These are phyloP conservation scores for Huiozyma naganishii DNA, from an alignment of 805 yeast species.

Conservation along the genomic window DNA sequence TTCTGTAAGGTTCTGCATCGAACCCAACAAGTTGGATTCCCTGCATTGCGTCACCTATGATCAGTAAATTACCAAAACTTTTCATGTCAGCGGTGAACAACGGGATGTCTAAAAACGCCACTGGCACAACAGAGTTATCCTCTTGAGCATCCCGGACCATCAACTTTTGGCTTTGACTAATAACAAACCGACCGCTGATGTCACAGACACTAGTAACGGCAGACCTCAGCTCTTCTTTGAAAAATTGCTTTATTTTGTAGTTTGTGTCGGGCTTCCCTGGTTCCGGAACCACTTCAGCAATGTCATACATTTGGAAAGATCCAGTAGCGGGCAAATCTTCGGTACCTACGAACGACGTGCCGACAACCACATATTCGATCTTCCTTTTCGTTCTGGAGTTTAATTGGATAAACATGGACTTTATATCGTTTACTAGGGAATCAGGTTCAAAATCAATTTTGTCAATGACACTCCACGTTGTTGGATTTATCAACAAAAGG, in stretches of 20 bases:
- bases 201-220: constrained; percentile 72
- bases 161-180: constrained; percentile 74
- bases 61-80: constrained; percentile 69
- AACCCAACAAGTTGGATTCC: constrained; percentile 71
- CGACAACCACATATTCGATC: constrained; percentile 65
- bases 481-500: constrained; percentile 58
- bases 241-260: constrained; percentile 62
- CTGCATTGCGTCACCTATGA: constrained; percentile 72
- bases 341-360: constrained; percentile 61
- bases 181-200: constrained; percentile 71
- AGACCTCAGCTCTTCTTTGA: constrained; percentile 68
- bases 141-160: constrained; percentile 77
- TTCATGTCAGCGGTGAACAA: constrained; percentile 71
- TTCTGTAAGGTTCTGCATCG: constrained; percentile 89
- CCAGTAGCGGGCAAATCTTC: constrained; percentile 82
- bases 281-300: constrained; percentile 79
- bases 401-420: constrained; percentile 28
- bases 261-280: constrained; percentile 78
- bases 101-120: constrained; percentile 84
- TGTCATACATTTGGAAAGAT: constrained; percentile 58
- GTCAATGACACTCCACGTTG: constrained; percentile 69
- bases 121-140: constrained; percentile 79
- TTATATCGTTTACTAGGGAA: constrained; percentile 39
- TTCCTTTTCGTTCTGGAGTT: constrained; percentile 33
- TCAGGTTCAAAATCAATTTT: constrained; percentile 52